These are phyloP conservation scores for Chlorella ohadii DNA, from an alignment of 139 green algal genomes.

Conservation along the genomic window DNA sequence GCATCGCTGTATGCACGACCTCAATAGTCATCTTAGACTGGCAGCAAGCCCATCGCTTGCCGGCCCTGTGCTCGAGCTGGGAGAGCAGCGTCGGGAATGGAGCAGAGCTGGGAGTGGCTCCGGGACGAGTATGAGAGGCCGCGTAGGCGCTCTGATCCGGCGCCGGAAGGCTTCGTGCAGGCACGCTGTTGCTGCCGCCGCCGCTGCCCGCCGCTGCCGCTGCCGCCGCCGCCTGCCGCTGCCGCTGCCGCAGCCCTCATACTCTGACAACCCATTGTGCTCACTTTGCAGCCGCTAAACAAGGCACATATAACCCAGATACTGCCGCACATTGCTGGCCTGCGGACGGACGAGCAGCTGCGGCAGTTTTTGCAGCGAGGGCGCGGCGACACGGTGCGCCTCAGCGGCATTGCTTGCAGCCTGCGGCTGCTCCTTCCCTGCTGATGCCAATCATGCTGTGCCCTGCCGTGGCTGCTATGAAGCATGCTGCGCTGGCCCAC, in stretches of 20 bases:
- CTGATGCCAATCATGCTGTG: not conserved
- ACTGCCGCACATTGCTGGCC: constrained; percentile 40
- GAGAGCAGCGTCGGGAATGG: too few relatives aligned
- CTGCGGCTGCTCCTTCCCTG: not conserved
- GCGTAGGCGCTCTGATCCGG: constrained; percentile 2
- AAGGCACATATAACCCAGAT: constrained; percentile 38
- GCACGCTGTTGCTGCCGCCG: not conserved
- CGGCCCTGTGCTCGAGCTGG: too few relatives aligned
- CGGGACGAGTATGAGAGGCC: constrained; percentile 2
- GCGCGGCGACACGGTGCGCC: constrained; percentile 28
- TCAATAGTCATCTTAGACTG: too few relatives aligned
- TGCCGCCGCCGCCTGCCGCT: not conserved
- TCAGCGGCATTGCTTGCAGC: not conserved
- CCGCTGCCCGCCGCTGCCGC: not conserved
- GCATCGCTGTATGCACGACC: too few relatives aligned
- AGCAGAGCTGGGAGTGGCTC: constrained; percentile 30
- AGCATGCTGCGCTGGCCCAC: not conserved
- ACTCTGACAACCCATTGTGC: not conserved
- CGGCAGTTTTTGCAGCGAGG: constrained; percentile 20
- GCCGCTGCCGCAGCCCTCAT: not conserved
- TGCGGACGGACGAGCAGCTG: constrained; percentile 46
- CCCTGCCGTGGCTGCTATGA: not conserved
- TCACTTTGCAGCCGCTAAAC: constrained; percentile 26
- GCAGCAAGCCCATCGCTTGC: too few relatives aligned
- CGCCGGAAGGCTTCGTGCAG: not conserved